Base-by-base conservation (phyloP, 257 asterid genomes). In the Osmanthus fragrans region DNA sequence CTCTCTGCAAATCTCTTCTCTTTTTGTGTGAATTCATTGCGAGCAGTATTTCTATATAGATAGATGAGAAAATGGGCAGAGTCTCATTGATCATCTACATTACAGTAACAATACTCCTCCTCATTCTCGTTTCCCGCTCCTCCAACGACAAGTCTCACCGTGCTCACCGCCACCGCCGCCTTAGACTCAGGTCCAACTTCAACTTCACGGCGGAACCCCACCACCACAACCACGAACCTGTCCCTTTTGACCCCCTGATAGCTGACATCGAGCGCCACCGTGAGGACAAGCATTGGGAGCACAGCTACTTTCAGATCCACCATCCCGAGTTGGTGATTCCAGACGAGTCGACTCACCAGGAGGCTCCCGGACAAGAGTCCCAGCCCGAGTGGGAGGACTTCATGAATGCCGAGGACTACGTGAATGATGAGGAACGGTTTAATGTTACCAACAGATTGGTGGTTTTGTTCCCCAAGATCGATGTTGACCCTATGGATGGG, bases 331-430 rank as follows among this genome's bases (percentile, higher is more conserved):
- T 74, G 74, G 56, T 63, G 73, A 70, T 29, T 71, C 78, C 73
- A 54, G 65, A 75, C 32, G 79, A 80, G 76, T 82, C 87, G 82
- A 29, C 73, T 63, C 82, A 73, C 47, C 51, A 72, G 27, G 71
- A 70, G 74, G 93, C 94, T 30, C 89, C 86, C 19, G 90, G 86
- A 0, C 84, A 76, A 71, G 92, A 92, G 79, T 78, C 90, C 42
- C 92, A 94, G 84, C 96, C 99, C 64, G 99, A 91, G 90, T 93
- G 97, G 99, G 97, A 88, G 87, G 98, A 91, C 75, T 90, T 90
- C 82, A 84, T 89, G 90, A 84, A 91, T 80, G 98, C 94, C 21
- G 99, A 95, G 88, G 99, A 95, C 80, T 95, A 91, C 75, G 73
- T 95, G 80, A 95, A 95, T 71, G 97, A 90, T 32, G 97, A 91